Conservation (phyloP, 805 yeast species). For the Saitoella complicata region DNA sequence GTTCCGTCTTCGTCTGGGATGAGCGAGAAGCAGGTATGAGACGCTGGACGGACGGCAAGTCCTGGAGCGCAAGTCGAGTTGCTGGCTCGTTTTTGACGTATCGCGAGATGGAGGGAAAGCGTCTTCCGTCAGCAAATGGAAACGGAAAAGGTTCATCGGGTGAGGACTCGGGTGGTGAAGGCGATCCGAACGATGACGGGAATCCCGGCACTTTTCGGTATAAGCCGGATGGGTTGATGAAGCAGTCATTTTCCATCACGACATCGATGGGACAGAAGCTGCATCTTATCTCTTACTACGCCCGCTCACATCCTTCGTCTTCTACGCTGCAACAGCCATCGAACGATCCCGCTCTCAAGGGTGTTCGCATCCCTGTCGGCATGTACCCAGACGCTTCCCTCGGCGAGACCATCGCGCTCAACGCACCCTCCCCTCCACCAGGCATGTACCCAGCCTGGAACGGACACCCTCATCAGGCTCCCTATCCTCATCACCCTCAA, state of each 20-base stretch:
- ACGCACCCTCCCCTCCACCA: background rate
- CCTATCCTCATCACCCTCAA: background rate
- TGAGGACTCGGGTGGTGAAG: constrained; percentile 3
- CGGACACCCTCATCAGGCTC: background rate
- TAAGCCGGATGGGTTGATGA: constrained; percentile 40
- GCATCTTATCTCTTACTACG: constrained; percentile 45
- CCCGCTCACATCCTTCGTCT: constrained; percentile 18
- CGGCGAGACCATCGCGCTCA: constrained; percentile 4
- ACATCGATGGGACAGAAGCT: constrained; percentile 36
- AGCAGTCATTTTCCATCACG: constrained; percentile 46
- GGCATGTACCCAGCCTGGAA: background rate
- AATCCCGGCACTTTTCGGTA: constrained; percentile 19
- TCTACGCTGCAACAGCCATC: constrained; percentile 27
- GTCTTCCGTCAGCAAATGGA: constrained; percentile 6
- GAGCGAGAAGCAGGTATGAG: constrained; percentile 56
- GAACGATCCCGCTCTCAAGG: constrained; percentile 26
- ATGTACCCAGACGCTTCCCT: constrained; percentile 24
- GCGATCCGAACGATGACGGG: constrained; percentile 17
- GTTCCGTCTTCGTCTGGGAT: constrained; percentile 56
- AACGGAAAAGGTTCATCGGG: background rate
- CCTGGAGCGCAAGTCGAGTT: constrained; percentile 61
- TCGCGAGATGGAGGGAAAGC: constrained; percentile 36
- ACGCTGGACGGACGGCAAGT: constrained; percentile 64
- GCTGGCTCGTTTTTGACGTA: constrained; percentile 46
- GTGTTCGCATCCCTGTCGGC: constrained; percentile 22